Conservation (phyloP, 2,329 filamentous ascomycete genomes). For the Periconia macrospinosa region DNA sequence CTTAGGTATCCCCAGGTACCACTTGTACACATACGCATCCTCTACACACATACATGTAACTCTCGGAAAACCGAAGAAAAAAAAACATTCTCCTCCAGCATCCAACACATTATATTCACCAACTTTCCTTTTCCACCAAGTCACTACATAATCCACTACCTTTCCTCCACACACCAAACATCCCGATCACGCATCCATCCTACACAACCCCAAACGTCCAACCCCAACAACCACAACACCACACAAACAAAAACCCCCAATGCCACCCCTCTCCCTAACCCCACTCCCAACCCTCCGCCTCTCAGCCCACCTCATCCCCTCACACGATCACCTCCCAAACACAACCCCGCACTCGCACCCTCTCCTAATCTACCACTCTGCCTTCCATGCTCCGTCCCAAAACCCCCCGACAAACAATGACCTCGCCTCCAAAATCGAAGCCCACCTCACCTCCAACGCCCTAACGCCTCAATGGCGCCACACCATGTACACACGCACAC, state of each 20-base stretch:
- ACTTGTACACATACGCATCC: no score
- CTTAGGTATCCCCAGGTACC: no score
- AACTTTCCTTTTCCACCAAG: no score
- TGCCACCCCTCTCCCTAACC: conserved; percentile 35
- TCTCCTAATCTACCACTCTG: conserved; percentile 66
- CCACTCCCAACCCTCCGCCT: conserved; percentile 57
- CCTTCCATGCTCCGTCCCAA: conserved; percentile 48
- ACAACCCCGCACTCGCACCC: conserved; percentile 65
- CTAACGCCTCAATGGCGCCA: conserved; percentile 67
- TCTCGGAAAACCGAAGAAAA: no score
- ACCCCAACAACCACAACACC: background rate
- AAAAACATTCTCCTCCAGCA: no score
- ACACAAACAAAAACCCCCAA: background rate
- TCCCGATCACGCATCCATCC: no score
- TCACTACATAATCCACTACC: no score
- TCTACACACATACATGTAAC: no score
- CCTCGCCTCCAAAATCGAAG: conserved; percentile 56
- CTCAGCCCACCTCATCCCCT: conserved; percentile 62
- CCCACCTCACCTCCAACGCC: conserved; percentile 56
- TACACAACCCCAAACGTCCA: no score
- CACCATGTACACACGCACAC: conserved; percentile 66
- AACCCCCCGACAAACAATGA: conserved; percentile 29
- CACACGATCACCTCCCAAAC: conserved; percentile 62
- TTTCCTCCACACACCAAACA: no score
- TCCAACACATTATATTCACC: no score